Percentiles rank a stretch among this genome's conserved stretches.
phyloP scores from a whole-genome alignment of 305 asterid species.

The Fraxinus nigra region DNA sequence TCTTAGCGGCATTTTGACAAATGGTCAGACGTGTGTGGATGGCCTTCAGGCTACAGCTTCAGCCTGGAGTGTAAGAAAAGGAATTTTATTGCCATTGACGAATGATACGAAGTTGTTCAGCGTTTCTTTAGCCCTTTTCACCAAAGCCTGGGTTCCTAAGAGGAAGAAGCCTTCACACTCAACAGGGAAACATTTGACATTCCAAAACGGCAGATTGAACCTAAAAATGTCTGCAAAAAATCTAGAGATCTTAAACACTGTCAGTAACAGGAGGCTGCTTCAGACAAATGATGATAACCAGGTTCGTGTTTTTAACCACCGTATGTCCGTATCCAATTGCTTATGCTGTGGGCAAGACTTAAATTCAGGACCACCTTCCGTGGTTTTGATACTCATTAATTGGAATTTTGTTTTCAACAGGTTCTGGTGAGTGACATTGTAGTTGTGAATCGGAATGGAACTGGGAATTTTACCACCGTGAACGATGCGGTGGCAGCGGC shows the following conservation, averaged over 20 bases:
- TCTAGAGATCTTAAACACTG: conserved; percentile 23
- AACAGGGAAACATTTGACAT: conserved; percentile 16
- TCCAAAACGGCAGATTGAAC: conserved; percentile 37
- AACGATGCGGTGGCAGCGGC: conserved; percentile 63
- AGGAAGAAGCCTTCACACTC: conserved; percentile 4
- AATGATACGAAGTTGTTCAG: conserved; percentile 63
- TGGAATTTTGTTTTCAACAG: neutral
- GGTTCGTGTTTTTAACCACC: neutral
- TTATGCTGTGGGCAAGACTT: neutral
- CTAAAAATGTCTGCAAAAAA: conserved; percentile 39
- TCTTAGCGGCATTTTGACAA: conserved; percentile 72
- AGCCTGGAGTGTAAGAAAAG: conserved; percentile 48
- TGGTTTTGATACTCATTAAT: neutral
- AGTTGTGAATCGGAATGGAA: conserved; percentile 59
- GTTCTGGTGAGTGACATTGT: conserved; percentile 49
- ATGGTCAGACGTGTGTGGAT: conserved; percentile 65
- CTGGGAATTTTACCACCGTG: conserved; percentile 48
- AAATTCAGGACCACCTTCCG: neutral
- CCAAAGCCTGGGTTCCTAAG: conserved; percentile 56
- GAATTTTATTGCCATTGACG: conserved; percentile 40
- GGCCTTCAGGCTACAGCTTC: conserved; percentile 53
- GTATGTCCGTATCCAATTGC: neutral
- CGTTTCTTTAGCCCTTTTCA: conserved; percentile 59
- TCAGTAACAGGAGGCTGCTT: conserved; percentile 42
- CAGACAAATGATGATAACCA: conserved; percentile 26